phyloP scores from a whole-genome alignment of 2,329 filamentous ascomycete genomes.

The Cladosporium oxysporum region DNA sequence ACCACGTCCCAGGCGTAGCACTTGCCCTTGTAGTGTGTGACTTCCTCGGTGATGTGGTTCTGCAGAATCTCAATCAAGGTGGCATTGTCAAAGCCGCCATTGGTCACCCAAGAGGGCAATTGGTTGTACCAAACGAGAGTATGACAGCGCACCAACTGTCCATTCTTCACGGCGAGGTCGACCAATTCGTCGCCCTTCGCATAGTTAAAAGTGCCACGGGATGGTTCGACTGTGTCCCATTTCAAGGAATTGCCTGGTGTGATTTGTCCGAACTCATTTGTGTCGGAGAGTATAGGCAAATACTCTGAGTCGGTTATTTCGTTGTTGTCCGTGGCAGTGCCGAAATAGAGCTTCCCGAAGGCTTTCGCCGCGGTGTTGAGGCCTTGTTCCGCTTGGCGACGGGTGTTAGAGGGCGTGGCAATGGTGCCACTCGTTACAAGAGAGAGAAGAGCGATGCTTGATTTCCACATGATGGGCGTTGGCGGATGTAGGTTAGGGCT shows the following conservation, averaged over 20 bases:
- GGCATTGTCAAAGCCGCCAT: constrained; percentile 55
- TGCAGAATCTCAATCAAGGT: constrained; percentile 60
- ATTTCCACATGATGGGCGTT: background rate
- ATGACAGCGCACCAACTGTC: constrained; percentile 62
- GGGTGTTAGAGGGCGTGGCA: background rate
- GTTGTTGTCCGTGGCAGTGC: constrained; percentile 57
- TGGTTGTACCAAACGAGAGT: constrained; percentile 58
- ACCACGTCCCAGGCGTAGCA: constrained; percentile 68
- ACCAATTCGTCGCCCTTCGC: constrained; percentile 55
- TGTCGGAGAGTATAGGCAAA: constrained; percentile 55
- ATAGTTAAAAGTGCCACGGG: constrained; percentile 59
- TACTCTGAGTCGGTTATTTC: constrained; percentile 59
- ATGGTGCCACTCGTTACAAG: background rate
- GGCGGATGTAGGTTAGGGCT: background rate
- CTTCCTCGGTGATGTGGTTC: constrained; percentile 62
- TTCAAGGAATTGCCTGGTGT: constrained; percentile 66
- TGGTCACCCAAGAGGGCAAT: constrained; percentile 55
- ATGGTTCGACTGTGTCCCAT: constrained; percentile 65
- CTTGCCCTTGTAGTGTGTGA: constrained; percentile 59
- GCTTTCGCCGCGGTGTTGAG: constrained; percentile 29
- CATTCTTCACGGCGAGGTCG: constrained; percentile 42
- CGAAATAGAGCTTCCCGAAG: constrained; percentile 33
- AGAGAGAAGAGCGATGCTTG: background rate
- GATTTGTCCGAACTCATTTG: constrained; percentile 63
- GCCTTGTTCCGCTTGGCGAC: constrained; percentile 10